These are phyloP conservation scores for Plasmodium berghei DNA, from an alignment of 169 alveolate species.

Conservation along the genomic window DNA sequence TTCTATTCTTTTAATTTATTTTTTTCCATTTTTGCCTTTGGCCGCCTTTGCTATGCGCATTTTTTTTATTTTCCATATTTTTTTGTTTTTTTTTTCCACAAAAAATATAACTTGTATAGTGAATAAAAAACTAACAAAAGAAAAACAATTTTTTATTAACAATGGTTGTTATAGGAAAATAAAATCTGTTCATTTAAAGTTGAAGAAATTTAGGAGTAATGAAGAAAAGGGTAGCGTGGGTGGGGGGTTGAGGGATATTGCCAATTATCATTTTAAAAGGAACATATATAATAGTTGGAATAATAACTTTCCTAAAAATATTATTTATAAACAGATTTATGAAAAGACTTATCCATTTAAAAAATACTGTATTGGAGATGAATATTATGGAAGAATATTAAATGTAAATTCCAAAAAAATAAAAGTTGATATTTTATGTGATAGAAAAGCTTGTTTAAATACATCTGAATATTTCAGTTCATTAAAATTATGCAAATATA, in stretches of 20 bases:
- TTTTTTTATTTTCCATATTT: conserved; percentile 16
- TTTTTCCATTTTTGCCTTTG: neutral
- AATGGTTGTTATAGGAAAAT: neutral
- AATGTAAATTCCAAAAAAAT: conserved; percentile 39
- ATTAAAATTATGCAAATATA: conserved; percentile 19
- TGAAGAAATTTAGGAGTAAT: neutral
- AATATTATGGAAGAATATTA: conserved; percentile 59
- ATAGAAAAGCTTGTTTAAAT: conserved; percentile 66
- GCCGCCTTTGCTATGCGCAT: neutral
- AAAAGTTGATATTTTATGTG: conserved; percentile 65
- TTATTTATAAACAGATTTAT: conserved; percentile 32
- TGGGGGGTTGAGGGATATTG: too few relatives aligned
- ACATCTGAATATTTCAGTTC: conserved; percentile 42
- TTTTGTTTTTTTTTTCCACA: conserved; percentile 1
- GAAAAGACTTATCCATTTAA: conserved; percentile 37
- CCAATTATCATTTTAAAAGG: too few relatives aligned
- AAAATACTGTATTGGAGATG: conserved; percentile 50
- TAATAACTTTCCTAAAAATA: neutral
- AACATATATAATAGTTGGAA: too few relatives aligned
- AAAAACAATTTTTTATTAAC: neutral
- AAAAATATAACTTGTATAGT: conserved; percentile 2
- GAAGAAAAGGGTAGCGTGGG: neutral
- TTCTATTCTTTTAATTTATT: neutral
- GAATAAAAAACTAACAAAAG: neutral
- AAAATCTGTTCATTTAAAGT: neutral